These are phyloP conservation scores for Sphaerobolus stellatus DNA, from an alignment of 1,284 basidiomycete species.

Conservation along the genomic window DNA sequence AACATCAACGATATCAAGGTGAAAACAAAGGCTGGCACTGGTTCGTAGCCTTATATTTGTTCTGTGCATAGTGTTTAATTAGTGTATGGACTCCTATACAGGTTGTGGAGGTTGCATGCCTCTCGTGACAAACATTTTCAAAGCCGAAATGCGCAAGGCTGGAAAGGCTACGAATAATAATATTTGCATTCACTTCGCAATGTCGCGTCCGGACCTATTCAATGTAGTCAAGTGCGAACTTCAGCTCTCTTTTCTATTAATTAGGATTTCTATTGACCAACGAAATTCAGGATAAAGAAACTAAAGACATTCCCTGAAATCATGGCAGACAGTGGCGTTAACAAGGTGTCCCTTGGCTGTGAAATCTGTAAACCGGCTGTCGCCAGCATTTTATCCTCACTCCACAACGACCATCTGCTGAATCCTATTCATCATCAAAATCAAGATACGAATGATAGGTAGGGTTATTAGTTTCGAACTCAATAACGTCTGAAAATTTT, in stretches of 20 bases:
- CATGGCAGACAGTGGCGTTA: slow-evolving; percentile 53
- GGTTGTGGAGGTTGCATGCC: slow-evolving; percentile 73
- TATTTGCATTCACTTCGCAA: slow-evolving; percentile 69
- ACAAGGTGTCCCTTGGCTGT: slow-evolving; percentile 59
- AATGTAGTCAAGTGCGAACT: slow-evolving; percentile 53
- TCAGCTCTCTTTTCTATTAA: not conserved
- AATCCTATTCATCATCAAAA: slow-evolving; percentile 62
- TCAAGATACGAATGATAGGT: slow-evolving; percentile 68
- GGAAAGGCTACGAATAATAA: slow-evolving; percentile 62
- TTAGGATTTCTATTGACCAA: not conserved
- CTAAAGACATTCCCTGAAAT: slow-evolving; percentile 57
- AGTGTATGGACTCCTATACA: not conserved
- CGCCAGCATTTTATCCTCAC: slow-evolving; percentile 65
- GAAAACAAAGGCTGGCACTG: slow-evolving; percentile 71
- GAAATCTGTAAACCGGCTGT: slow-evolving; percentile 75
- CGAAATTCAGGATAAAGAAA: slow-evolving; percentile 50
- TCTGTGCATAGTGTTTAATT: not conserved
- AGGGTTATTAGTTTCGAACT: not conserved
- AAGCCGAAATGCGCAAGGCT: slow-evolving; percentile 66
- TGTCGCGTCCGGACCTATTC: slow-evolving; percentile 69
- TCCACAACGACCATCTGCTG: slow-evolving; percentile 72
- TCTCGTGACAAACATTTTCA: slow-evolving; percentile 55
- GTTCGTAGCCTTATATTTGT: slow-evolving; percentile 12
- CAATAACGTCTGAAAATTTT: not conserved
- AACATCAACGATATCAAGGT: slow-evolving; percentile 59